These are phyloP conservation scores for Gossypium arboreum DNA, from an alignment of 345 rosid genomes.

Conservation along the genomic window DNA sequence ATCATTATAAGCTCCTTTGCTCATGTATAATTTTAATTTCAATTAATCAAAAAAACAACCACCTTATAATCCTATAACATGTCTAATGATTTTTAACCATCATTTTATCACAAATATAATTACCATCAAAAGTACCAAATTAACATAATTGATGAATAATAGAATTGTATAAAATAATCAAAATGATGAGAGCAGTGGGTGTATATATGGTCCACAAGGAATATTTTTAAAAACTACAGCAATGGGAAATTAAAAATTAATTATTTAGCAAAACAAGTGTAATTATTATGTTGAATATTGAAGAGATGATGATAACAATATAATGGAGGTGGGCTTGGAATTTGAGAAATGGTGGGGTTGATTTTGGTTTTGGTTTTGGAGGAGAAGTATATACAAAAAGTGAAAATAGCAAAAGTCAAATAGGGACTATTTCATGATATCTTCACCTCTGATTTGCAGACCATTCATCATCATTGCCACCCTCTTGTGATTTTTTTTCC, in stretches of 20 bases:
- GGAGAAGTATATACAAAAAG: conserved; percentile 18
- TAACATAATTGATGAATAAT: conserved; percentile 8
- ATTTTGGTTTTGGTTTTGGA: not conserved
- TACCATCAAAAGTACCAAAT: not conserved
- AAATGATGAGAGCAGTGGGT: conserved; percentile 1
- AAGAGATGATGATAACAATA: conserved; percentile 38
- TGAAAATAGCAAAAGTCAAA: conserved; percentile 49
- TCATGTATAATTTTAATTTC: not conserved
- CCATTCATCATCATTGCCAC: conserved; percentile 82
- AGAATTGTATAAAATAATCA: not conserved
- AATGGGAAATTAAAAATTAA: not conserved
- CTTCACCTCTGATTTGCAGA: conserved; percentile 56
- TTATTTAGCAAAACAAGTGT: not conserved
- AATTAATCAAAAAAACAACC: not conserved
- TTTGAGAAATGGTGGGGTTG: conserved; percentile 45
- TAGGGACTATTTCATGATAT: conserved; percentile 62
- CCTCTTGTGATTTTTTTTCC: conserved; percentile 21
- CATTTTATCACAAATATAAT: not conserved
- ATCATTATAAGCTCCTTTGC: conserved; percentile 6
- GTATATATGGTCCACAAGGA: conserved; percentile 11
- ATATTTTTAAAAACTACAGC: not conserved
- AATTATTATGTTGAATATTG: conserved; percentile 25
- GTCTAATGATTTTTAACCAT: not conserved
- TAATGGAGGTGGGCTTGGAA: conserved; percentile 52
- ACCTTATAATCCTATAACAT: not conserved